phyloP scores from a whole-genome alignment of 2,329 filamentous ascomycete species.

The Trichoderma oligosporum region DNA sequence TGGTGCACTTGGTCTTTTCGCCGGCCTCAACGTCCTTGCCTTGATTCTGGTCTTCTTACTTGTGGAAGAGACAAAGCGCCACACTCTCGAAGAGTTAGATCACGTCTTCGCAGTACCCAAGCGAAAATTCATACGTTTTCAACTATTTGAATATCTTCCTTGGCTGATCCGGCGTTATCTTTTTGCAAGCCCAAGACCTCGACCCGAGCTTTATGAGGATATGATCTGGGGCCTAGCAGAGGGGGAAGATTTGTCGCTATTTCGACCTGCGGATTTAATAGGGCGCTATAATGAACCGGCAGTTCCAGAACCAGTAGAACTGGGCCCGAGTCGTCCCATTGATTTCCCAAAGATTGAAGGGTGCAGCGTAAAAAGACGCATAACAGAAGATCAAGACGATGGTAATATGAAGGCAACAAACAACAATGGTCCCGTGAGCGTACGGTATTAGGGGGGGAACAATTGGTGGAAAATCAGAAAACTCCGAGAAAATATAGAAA shows the following conservation, averaged over 20 bases:
- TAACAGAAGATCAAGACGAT: not conserved
- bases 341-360: not conserved
- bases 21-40: slow-evolving; percentile 44
- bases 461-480: no score
- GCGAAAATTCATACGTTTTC: slow-evolving; percentile 37
- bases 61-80: slow-evolving; percentile 41
- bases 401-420: slow-evolving; percentile 13
- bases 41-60: slow-evolving; percentile 44
- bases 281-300: not conserved
- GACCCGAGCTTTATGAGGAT: slow-evolving; percentile 35
- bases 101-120: slow-evolving; percentile 39
- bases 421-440: slow-evolving; percentile 6
- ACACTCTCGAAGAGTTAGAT: slow-evolving; percentile 40
- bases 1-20: slow-evolving; percentile 44
- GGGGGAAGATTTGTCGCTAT: slow-evolving; percentile 1
- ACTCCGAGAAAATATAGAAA: no score
- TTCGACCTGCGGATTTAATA: not conserved
- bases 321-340: not conserved
- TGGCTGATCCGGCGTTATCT: slow-evolving; percentile 34
- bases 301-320: slow-evolving; percentile 9
- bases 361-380: no score
- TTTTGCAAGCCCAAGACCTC: slow-evolving; percentile 21
- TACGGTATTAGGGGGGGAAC: not conserved
- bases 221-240: slow-evolving; percentile 29
- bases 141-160: slow-evolving; percentile 34